Evolutionary conservation across 2,329 filamentous ascomycete species (phyloP).

Genomic region (Exophiala dermatitidis): DNA sequence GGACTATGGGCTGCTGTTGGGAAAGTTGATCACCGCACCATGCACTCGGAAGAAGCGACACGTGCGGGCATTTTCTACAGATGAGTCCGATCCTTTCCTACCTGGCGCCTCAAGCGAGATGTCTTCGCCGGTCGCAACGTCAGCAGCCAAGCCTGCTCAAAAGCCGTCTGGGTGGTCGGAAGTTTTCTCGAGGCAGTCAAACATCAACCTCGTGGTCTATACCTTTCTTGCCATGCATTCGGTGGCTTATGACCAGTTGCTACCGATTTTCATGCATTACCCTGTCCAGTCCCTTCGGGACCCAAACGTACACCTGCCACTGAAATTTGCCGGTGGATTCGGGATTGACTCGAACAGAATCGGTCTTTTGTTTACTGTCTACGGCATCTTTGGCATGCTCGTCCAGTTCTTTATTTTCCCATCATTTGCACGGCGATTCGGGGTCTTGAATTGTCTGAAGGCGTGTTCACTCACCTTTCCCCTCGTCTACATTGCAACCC

Average conservation of each 20-base stretch:
- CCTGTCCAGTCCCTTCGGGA: slow-evolving; percentile 50
- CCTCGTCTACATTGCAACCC: slow-evolving; percentile 69
- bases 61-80: slow-evolving; percentile 27
- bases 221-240: slow-evolving; percentile 74
- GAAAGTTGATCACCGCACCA: slow-evolving; percentile 53
- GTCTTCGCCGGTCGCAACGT: slow-evolving; percentile 9
- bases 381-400: slow-evolving; percentile 70
- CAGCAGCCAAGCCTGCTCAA: slow-evolving; percentile 12
- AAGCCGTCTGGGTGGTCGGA: slow-evolving; percentile 47
- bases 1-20: slow-evolving; percentile 71
- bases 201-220: slow-evolving; percentile 69
- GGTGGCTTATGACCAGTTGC: slow-evolving; percentile 76
- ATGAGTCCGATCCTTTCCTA: slow-evolving; percentile 21
- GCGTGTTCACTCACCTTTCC: slow-evolving; percentile 62
- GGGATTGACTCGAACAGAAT: slow-evolving; percentile 67
- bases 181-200: slow-evolving; percentile 67
- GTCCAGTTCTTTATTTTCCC: slow-evolving; percentile 86
- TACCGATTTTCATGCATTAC: slow-evolving; percentile 83
- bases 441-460: slow-evolving; percentile 66
- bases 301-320: slow-evolving; percentile 57
- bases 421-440: slow-evolving; percentile 61
- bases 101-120: slow-evolving; percentile 16
- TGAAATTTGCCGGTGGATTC: slow-evolving; percentile 78
- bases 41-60: slow-evolving; percentile 28
- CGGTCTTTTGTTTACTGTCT: slow-evolving; percentile 76